Conservation (phyloP, 805 yeast genomes). For the Candida sithepensis region DNA sequence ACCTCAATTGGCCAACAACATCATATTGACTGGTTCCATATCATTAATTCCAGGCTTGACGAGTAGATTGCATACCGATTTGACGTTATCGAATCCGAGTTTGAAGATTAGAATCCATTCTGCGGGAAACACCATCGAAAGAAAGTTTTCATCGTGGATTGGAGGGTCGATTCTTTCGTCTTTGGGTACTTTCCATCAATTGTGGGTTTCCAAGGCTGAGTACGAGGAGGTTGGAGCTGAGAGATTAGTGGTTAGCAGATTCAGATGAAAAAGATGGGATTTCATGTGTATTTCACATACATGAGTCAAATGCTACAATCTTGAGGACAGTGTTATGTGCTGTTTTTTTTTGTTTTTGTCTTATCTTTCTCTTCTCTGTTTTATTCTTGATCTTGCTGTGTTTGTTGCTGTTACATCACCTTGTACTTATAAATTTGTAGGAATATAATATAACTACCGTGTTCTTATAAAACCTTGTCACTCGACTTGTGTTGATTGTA, state of each 20-base stretch:
- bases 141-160: slow-evolving; percentile 82
- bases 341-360: neutral
- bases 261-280: slow-evolving; percentile 47
- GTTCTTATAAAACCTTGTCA: neutral
- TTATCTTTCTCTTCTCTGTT: neutral
- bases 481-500: neutral
- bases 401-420: too few species aligned
- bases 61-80: slow-evolving; percentile 69
- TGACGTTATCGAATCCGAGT: slow-evolving; percentile 72
- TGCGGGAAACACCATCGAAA: slow-evolving; percentile 71
- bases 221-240: slow-evolving; percentile 87
- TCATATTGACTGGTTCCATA: slow-evolving; percentile 81
- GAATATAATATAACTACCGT: neutral
- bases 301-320: too few species aligned
- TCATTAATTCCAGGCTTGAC: slow-evolving; percentile 79
- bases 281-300: too few species aligned
- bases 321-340: too few species aligned
- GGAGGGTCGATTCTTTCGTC: slow-evolving; percentile 89
- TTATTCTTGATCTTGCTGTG: too few species aligned
- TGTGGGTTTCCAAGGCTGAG: slow-evolving; percentile 88
- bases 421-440: neutral
- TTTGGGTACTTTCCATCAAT: slow-evolving; percentile 90
- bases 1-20: slow-evolving; percentile 83
- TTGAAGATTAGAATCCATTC: slow-evolving; percentile 81
- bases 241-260: slow-evolving; percentile 73